A percentile compares a stretch with the other conserved stretches of the same genome.
Conservation (phyloP, 768 basidiomycete genomes). For the Mycena leptocephala region DNA sequence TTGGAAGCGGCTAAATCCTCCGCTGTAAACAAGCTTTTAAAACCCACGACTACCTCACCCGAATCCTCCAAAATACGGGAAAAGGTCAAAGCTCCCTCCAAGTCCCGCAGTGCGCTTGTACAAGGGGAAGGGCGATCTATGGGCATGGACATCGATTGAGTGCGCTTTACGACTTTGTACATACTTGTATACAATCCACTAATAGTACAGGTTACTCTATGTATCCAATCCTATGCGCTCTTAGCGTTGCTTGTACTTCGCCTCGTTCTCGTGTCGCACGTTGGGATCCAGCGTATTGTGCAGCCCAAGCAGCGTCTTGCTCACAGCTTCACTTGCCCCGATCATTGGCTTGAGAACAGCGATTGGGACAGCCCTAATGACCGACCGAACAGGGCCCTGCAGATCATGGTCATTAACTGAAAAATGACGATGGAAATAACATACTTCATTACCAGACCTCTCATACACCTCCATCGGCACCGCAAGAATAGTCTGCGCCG, state of each 20-base stretch:
- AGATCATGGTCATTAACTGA: slow-evolving; percentile 7
- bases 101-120: slow-evolving; percentile 81
- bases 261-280: slow-evolving; percentile 86
- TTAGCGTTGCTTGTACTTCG: slow-evolving; percentile 93
- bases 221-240: slow-evolving; percentile 28
- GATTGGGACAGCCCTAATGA: slow-evolving; percentile 97
- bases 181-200: slow-evolving; percentile 34
- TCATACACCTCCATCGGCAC: slow-evolving; percentile 99
- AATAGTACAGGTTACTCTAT: slow-evolving; percentile 32
- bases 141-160: slow-evolving; percentile 91
- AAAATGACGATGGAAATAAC: neutral
- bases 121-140: slow-evolving; percentile 90
- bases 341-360: slow-evolving; percentile 99
- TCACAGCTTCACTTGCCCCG: slow-evolving; percentile 96
- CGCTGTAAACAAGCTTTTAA: slow-evolving; percentile 68
- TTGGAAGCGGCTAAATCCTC: slow-evolving; percentile 72
- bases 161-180: slow-evolving; percentile 16
- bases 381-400: slow-evolving; percentile 93
- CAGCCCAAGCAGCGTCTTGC: slow-evolving; percentile 94
- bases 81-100: slow-evolving; percentile 83
- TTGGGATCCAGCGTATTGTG: slow-evolving; percentile 95
- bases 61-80: slow-evolving; percentile 72
- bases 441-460: slow-evolving; percentile 90
- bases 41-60: slow-evolving; percentile 68
- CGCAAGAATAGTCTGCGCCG: slow-evolving; percentile 98